Evolutionary conservation across 2,329 filamentous ascomycete genomes (phyloP), one percentile per base, ranked within the genome.

Genomic region (Emmonsia crescens): DNA sequence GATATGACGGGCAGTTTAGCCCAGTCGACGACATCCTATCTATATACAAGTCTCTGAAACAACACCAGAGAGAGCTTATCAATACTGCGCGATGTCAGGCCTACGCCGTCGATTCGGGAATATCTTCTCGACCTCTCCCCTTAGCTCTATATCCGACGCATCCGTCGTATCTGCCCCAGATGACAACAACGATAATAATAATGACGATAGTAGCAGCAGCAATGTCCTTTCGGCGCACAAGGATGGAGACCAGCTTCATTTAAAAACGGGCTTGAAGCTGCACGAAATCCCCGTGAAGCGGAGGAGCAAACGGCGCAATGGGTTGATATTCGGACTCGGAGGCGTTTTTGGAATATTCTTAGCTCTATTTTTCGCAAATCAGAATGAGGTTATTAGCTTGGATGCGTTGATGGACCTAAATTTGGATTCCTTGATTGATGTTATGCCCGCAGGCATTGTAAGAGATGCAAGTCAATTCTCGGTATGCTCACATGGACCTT

Each of bases 321-420:
- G 87, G 2, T 85, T 95, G 70, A 89, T 96, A 33, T 97, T 99
- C 75, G 78, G 87, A 10, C 80, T 99, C 24, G 94, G 94, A 38
- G 90, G 91, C 48, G 70, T 99, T n/a, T 93, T 94, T 68, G 94
- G 94, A 14, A 83, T 99, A 61, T 78, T 96, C n/a, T 82, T 87
- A 2, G 94, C 94, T 1, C 87, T 91, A 36, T 91, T 96, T 75
- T 94, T 99, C 68, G 93, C 92, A 36, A 88, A 88, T 66, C 89
- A 83, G 73, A 94, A 92, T 75, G 91, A 96, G 71, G 82, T 97
- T 65, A 92, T 96, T 65, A 91, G 91, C 64, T 80, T 96, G 65
- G 89, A 93, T 62, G 80, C 89, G 56, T 70, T 87, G 65, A 78
- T 83, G 70, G 83, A 86, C 64, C 73, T 89, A 70, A 94, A 89